Conservation (phyloP, 208 protist species). For the Trypanosoma cruzi region DNA sequence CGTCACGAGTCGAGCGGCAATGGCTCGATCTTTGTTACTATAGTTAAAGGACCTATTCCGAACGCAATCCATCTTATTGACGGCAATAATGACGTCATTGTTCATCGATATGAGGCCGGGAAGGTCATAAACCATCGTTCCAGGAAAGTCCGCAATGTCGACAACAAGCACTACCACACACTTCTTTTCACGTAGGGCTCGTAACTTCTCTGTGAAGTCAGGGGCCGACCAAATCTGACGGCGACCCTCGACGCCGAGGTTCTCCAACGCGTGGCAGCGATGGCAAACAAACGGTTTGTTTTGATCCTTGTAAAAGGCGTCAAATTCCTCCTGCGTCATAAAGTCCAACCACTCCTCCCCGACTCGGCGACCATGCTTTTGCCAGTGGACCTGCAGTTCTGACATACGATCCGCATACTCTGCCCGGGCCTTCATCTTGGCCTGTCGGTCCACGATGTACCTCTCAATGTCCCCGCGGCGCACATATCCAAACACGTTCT, state of each 20-base stretch:
- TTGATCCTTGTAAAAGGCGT: slow-evolving; percentile 84
- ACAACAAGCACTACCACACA: slow-evolving; percentile 91
- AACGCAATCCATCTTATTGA: slow-evolving; percentile 93
- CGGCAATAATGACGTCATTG: slow-evolving; percentile 90
- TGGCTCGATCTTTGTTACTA: slow-evolving; percentile 67
- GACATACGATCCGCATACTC: slow-evolving; percentile 91
- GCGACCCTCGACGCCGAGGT: slow-evolving; percentile 77
- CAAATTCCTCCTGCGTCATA: slow-evolving; percentile 94
- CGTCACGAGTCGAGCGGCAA: slow-evolving; percentile 65
- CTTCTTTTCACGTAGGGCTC: slow-evolving; percentile 74
- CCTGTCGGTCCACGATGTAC: slow-evolving; percentile 60
- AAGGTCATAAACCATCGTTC: slow-evolving; percentile 90
- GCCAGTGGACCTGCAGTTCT: slow-evolving; percentile 89
- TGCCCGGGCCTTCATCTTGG: slow-evolving; percentile 46
- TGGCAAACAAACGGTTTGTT: slow-evolving; percentile 80
- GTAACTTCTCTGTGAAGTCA: slow-evolving; percentile 89
- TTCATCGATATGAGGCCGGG: slow-evolving; percentile 93
- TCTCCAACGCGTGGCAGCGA: slow-evolving; percentile 89
- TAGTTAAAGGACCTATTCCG: slow-evolving; percentile 86
- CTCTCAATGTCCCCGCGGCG: slow-evolving; percentile 71
- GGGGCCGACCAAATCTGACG: slow-evolving; percentile 89
- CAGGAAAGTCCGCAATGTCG: slow-evolving; percentile 92
- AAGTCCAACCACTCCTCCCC: slow-evolving; percentile 94
- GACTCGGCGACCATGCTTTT: slow-evolving; percentile 88
- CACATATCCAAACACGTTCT: slow-evolving; percentile 84